Conservation (phyloP, 768 basidiomycete genomes). For the Lenzites betulinus region DNA sequence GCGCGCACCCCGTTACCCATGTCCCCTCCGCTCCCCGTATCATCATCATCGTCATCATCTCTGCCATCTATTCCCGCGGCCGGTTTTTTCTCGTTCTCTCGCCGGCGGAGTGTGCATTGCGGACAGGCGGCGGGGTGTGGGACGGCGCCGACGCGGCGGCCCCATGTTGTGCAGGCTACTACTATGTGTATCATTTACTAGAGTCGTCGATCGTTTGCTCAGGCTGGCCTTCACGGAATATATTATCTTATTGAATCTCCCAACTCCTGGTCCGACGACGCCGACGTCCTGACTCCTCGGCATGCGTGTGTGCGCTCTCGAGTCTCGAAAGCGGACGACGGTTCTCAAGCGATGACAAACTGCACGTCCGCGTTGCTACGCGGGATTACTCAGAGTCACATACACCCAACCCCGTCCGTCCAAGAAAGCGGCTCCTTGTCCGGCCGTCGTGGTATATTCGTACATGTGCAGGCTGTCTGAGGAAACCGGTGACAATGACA, state of each 20-base stretch:
- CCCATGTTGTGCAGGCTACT: constrained; percentile 23
- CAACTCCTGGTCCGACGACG: background rate
- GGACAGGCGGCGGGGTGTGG: constrained; percentile 18
- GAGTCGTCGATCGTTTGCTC: constrained; percentile 23
- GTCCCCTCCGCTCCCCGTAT: constrained; percentile 8
- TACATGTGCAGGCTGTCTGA: background rate
- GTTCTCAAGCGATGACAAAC: background rate
- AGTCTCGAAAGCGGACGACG: background rate
- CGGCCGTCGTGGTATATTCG: background rate
- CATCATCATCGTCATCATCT: too few species aligned
- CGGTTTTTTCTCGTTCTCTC: constrained; percentile 6
- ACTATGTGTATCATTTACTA: constrained; percentile 27
- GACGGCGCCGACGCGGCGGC: constrained; percentile 13
- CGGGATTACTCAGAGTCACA: background rate
- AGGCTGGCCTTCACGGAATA: constrained; percentile 25
- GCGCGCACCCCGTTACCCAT: constrained; percentile 2
- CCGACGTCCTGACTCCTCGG: too few species aligned
- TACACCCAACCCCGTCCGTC: too few species aligned
- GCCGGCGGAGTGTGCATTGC: constrained; percentile 12
- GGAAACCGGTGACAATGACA: background rate
- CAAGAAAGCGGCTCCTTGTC: background rate
- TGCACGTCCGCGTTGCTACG: background rate
- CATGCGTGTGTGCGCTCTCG: background rate
- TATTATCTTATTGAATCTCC: constrained; percentile 23
- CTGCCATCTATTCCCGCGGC: constrained; percentile 11